Base-by-base conservation (phyloP, 2,329 filamentous ascomycete genomes). In the Trichoderma cornu-damae region DNA sequence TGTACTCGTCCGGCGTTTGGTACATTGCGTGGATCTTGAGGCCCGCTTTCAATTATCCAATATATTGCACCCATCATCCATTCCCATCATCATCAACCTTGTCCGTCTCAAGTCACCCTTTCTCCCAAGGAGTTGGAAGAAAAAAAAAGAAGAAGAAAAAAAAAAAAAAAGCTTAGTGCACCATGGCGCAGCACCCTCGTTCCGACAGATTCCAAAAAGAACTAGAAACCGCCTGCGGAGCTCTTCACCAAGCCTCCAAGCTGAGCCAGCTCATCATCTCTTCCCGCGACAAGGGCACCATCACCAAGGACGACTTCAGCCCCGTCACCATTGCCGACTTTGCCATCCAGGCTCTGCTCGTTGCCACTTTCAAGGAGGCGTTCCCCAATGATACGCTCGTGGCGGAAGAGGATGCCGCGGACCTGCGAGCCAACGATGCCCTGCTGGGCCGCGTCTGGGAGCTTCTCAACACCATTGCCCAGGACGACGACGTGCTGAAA, bases 301-400 rank as follows among this genome's bases (percentile, higher is more conserved):
- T 82, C 22, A 72, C 77, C 59, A 84, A 84, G 61, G 75, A 77
- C 42, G 80, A 83, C 65, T 69, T 81, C 34, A 80, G 77, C 56
- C 80, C 80, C 2, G 82, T 84, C 46, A 84, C 82, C 0, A 72
- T 83, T 18, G 82, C 78, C 65, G 81, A 84, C 67, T 83, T 84
- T 61, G 81, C 81, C 54, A 77, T 82, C 58, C 81, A 84, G 63
- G 80, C 79, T 0, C 71, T 84, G 4, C 72, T 84, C 38, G 78
- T 78, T 5, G 69, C 75, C 35, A 78, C 77, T 2, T 69, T 83
- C 58, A 76, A 77, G 53, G 59, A 67, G 54, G 74, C 75, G 4
- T 84, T 83, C 51, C 81, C 81, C 0, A 51, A 62, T 5, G 79
- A 84, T 64, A 64, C 59, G 2, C 77, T 84, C 42, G 79, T 84